A percentile compares a stretch with the other conserved stretches of the same genome.
Evolutionary conservation across 2,329 filamentous ascomycete genomes (phyloP).

Genomic region (Pseudogymnoascus sp.): DNA sequence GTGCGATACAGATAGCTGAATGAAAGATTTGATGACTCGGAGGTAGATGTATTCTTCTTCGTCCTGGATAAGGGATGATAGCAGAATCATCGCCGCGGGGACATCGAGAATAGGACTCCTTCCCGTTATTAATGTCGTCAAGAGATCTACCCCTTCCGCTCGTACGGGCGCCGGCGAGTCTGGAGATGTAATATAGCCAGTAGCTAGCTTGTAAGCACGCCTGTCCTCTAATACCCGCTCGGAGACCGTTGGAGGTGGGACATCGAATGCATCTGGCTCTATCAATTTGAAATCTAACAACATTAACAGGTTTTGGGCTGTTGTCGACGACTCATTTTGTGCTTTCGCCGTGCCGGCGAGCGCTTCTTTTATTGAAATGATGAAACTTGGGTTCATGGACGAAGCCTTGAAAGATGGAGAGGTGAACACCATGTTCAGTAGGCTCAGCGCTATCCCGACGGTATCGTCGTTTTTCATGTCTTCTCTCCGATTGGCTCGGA

Average conservation of each 20-base stretch:
- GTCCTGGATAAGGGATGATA: conserved; percentile 59
- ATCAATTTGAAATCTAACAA: conserved; percentile 47
- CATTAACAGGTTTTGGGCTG: conserved; percentile 50
- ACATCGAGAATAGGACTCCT: conserved; percentile 58
- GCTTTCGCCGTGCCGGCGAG: conserved; percentile 38
- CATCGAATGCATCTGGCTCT: conserved; percentile 17
- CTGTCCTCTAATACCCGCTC: conserved; percentile 50
- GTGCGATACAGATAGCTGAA: conserved; percentile 53
- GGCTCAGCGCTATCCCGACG: conserved; percentile 49
- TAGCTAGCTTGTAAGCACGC: conserved; percentile 55
- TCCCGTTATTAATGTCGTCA: conserved; percentile 51
- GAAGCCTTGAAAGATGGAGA: conserved; percentile 49
- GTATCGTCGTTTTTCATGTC: conserved; percentile 43
- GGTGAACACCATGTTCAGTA: conserved; percentile 56
- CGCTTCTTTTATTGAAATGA: conserved; percentile 44
- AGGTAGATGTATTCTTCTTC: conserved; percentile 67
- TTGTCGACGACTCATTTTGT: conserved; percentile 42
- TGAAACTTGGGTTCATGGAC: conserved; percentile 34
- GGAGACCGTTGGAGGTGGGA: conserved; percentile 37
- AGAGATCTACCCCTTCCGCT: conserved; percentile 56
- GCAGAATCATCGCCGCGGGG: conserved; percentile 55
- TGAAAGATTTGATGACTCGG: conserved; percentile 58
- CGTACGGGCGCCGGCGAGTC: conserved; percentile 63
- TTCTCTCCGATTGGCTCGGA: conserved; percentile 22
- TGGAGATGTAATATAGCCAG: conserved; percentile 55